A percentile compares a stretch with the other conserved stretches of the same genome.
Evolutionary conservation across 352 stramenopile species (phyloP).

Genomic region (Globisporangium cederbergense): DNA sequence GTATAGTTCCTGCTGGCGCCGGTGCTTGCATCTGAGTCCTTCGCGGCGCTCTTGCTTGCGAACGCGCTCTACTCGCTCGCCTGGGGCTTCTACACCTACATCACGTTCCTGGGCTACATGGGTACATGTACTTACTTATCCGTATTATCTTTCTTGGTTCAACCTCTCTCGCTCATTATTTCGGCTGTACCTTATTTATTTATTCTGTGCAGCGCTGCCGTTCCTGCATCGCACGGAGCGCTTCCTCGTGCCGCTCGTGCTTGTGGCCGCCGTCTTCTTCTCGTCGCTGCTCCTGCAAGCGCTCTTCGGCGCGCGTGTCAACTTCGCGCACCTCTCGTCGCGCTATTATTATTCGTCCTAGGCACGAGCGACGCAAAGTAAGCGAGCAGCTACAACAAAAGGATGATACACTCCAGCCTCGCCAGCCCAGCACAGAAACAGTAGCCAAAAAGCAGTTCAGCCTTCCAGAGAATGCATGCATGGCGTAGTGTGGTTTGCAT

Average conservation of each 20-base stretch:
- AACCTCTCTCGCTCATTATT: neutral
- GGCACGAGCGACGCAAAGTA: neutral
- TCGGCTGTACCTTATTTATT: neutral
- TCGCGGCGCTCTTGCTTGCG: constrained; percentile 87
- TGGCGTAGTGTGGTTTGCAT: neutral
- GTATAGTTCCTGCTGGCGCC: constrained; percentile 94
- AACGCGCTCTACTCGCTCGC: constrained; percentile 94
- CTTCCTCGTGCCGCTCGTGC: constrained; percentile 82
- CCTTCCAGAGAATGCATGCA: neutral
- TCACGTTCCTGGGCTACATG: constrained; percentile 97
- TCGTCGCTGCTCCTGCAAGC: constrained; percentile 78
- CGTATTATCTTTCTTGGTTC: neutral
- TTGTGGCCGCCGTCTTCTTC: constrained; percentile 72
- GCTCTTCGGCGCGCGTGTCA: constrained; percentile 63
- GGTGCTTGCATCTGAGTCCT: constrained; percentile 87
- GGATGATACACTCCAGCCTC: too few relatives aligned
- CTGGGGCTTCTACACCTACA: constrained; percentile 97
- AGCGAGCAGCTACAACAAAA: neutral
- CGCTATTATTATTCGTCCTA: constrained; percentile 80
- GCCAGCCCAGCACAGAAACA: neutral
- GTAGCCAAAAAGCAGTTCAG: neutral
- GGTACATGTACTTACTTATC: constrained; percentile 39
- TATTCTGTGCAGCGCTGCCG: constrained; percentile 56
- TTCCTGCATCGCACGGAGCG: constrained; percentile 90
- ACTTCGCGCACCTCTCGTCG: constrained; percentile 68